Base-by-base conservation (phyloP, 768 basidiomycete species). In the Suillus occidentalis region DNA sequence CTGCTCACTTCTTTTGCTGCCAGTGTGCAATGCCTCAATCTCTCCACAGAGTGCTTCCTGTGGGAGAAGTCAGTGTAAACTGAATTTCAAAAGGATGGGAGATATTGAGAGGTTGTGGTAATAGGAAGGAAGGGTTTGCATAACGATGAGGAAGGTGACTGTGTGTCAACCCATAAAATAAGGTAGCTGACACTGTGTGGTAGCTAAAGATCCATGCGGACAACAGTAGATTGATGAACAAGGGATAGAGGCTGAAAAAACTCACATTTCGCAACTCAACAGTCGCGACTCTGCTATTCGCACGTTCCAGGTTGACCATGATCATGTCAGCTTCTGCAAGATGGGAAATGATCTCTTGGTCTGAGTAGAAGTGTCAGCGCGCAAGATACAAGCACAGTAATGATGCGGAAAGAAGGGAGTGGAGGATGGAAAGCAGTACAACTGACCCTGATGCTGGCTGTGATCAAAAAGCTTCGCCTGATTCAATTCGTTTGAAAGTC, bases 41-140 rank as follows among this genome's bases (percentile, higher is more conserved):
- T 98, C 96, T 25, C 95, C 95, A 13, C 97, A 88, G 20, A 99
- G 82, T n/a, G 94, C 84, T 80, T 99, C 97, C 94, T 95, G 72
- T 65, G 4, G 20, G 28, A n/a, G 40, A 34, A 25, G 34, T 63
- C n/a, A 62, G 34, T 25, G 18, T 62, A n/a, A 18, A 16, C 12
- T 20, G 18, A 12, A 59, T 42, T 42, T 25, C 8, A n/a, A 16
- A n/a, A 8, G n/a, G 16, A 6, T 16, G 9, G 8, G 13, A 22
- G 2, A 49, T 36, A 52, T 56, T n/a, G n/a, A 56, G 36, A 36
- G 34, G 34, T 34, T 5, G n/a, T 12, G 13, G n/a, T 57, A 16
- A 36, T 13, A 57, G 13, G 22, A 58, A 20, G 39, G 25, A 18
- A 28, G 31, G 28, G 31, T 12, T 5, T 31, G 12, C 12, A 55